Evolutionary conservation across 2,329 filamentous ascomycete species (phyloP), one percentile per base, ranked within the genome.

Genomic region (Scytalidium lignicola): DNA sequence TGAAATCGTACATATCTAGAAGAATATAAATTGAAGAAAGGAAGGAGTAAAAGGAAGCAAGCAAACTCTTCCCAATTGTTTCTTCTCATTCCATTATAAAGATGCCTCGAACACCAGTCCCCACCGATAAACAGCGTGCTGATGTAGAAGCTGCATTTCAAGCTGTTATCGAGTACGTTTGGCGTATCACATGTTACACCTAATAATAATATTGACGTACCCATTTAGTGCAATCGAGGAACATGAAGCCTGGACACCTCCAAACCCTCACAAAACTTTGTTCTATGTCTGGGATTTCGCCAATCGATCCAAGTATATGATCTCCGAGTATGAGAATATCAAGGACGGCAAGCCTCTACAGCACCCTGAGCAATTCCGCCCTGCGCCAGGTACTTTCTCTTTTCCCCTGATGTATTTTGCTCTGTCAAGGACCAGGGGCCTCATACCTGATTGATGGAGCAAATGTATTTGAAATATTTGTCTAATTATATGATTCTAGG

Each of bases 221-320:
- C n/a, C n/a, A 37, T 20, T 23, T 22, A 60, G 57, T 44, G 56
- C 52, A 39, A 26, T 61, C 37, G 51, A 51, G 20, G 39, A 44
- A 17, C 56, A 62, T 52, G 51, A 54, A 4, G 43, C 46, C 20
- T 58, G 48, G 51, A 43, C 18, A 8, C 49, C 54, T 22, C 57
- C 57, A n/a, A 55, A 53, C 15, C 59, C 59, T 26, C 58, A 66
- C 48, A 56, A 59, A 17, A 63, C 64, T 15, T 64, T 73, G 39
- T 68, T 59, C 47, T 60, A 69, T 54, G 53, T 70, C 26, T 73
- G 67, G 67, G 69, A 72, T 54, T 74, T 72, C 54, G 66, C 67
- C 42, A 65, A 61, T 50, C 65, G 68, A 29, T 69, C 67, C n/a
- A 57, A 63, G 32, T 72, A 71, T 52, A 70, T 71, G 60, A 64